Evolutionary conservation across 768 basidiomycete genomes (phyloP).

Genomic region (Pleurotus eryngii): DNA sequence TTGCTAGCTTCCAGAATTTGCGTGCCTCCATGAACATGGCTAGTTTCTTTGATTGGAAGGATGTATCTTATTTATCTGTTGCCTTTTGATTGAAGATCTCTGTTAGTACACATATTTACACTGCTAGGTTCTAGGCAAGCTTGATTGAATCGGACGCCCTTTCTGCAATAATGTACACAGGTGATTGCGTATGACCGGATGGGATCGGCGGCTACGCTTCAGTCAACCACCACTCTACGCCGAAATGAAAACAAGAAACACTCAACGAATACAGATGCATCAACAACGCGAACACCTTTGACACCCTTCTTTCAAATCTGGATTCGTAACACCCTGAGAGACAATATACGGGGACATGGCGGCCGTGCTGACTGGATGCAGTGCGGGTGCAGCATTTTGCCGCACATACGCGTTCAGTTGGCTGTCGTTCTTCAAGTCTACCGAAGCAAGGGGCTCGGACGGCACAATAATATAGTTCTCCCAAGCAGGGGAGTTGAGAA

Average conservation of each 20-base stretch:
- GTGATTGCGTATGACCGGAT: conserved; percentile 24
- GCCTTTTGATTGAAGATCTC: no score
- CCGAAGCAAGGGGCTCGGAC: conserved; percentile 12
- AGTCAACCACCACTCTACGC: neutral
- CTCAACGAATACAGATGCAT: conserved; percentile 35
- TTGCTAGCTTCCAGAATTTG: no score
- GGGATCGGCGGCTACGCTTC: conserved; percentile 19
- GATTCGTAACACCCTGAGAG: conserved; percentile 28
- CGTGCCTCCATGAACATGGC: no score
- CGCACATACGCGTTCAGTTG: conserved; percentile 20
- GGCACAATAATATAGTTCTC: conserved; percentile 21
- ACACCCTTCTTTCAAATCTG: conserved; percentile 29
- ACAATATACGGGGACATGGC: conserved; percentile 27
- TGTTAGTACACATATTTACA: no score
- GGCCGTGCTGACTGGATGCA: conserved; percentile 27
- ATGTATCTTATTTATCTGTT: no score
- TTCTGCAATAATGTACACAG: conserved; percentile 26
- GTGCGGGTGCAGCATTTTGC: conserved; percentile 10
- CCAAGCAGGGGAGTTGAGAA: conserved; percentile 25
- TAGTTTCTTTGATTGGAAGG: no score
- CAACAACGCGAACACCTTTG: conserved; percentile 31
- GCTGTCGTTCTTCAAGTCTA: conserved; percentile 20
- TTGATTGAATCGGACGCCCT: no score
- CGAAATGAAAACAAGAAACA: neutral
- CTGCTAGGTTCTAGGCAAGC: no score